These are phyloP conservation scores for Amylostereum chailletii DNA, from an alignment of 1,284 basidiomycete species.

Conservation along the genomic window DNA sequence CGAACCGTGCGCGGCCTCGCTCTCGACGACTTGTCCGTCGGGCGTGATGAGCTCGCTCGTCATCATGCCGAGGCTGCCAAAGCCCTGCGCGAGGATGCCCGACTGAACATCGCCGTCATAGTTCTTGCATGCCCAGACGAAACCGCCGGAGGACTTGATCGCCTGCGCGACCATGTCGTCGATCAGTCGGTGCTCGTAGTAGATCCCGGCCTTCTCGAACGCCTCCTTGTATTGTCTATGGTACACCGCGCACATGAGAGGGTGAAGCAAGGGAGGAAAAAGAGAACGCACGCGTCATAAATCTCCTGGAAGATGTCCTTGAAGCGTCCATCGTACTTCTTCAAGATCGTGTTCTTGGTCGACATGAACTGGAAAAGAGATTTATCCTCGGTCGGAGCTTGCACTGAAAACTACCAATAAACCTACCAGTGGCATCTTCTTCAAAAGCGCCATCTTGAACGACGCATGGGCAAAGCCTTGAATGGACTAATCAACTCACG, in stretches of 20 bases:
- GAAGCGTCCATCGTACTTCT: conserved; percentile 96
- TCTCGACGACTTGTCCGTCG: conserved; percentile 86
- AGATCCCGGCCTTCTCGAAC: conserved; percentile 80
- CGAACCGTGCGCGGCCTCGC: conserved; percentile 89
- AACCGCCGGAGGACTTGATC: conserved; percentile 94
- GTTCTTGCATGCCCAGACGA: conserved; percentile 97
- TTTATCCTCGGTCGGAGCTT: neutral
- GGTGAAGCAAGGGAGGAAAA: neutral
- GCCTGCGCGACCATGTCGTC: conserved; percentile 97
- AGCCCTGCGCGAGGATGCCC: conserved; percentile 92
- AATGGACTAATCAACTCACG: conserved; percentile 62
- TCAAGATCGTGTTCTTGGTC: conserved; percentile 97
- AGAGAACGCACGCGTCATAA: conserved; percentile 55
- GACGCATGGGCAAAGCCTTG: conserved; percentile 92
- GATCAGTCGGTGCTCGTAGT: conserved; percentile 94
- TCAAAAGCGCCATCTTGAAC: conserved; percentile 96
- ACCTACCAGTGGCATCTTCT: conserved; percentile 84
- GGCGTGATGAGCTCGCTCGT: conserved; percentile 95
- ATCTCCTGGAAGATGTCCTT: conserved; percentile 98
- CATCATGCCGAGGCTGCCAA: conserved; percentile 96
- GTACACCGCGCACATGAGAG: neutral
- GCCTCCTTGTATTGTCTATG: conserved; percentile 68
- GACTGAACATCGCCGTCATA: conserved; percentile 94
- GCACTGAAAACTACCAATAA: neutral
- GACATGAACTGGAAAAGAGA: conserved; percentile 70